Percentiles rank a stretch among this genome's conserved stretches.
Conservation (phyloP, 768 basidiomycete species). For the Dacryopinax spathularia region DNA sequence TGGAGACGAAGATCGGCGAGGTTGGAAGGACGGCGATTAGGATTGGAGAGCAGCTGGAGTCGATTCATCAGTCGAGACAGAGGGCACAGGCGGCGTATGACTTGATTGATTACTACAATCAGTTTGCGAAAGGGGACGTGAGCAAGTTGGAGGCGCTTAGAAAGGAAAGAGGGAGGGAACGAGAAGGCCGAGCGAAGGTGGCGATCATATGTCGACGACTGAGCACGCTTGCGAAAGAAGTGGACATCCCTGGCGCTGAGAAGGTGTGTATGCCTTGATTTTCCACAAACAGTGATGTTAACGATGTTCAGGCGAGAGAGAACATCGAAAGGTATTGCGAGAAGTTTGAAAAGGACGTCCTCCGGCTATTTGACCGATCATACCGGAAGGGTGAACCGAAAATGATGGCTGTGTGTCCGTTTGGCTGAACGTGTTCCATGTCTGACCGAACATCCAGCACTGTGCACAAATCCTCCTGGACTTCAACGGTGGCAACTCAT, state of each 20-base stretch:
- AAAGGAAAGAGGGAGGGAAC: conserved; percentile 67
- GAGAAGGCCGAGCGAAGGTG: conserved; percentile 60
- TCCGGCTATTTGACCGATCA: conserved; percentile 85
- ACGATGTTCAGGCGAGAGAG: conserved; percentile 55
- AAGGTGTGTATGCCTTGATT: conserved; percentile 34
- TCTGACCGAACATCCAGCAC: conserved; percentile 41
- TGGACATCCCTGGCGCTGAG: conserved; percentile 71
- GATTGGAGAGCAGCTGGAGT: conserved; percentile 96
- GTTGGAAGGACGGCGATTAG: conserved; percentile 88
- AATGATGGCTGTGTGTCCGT: conserved; percentile 72
- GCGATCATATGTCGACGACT: conserved; percentile 76
- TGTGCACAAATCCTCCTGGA: conserved; percentile 93
- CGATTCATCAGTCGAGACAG: conserved; percentile 79
- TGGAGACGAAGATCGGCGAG: conserved; percentile 83
- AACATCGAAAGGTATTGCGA: conserved; percentile 95
- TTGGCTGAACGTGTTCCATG: not conserved
- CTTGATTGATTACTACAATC: conserved; percentile 85
- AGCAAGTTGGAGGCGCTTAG: conserved; percentile 56
- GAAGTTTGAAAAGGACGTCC: conserved; percentile 97
- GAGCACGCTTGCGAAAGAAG: conserved; percentile 80
- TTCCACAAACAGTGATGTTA: not conserved
- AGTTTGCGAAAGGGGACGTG: conserved; percentile 73
- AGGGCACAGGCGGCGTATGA: conserved; percentile 90
- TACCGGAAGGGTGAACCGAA: conserved; percentile 96
- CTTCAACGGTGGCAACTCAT: conserved; percentile 94